Percentiles rank a stretch among this genome's conserved stretches.
Evolutionary conservation across 495 filamentous ascomycete genomes (phyloP).

Genomic region (Aspergillus affinis): DNA sequence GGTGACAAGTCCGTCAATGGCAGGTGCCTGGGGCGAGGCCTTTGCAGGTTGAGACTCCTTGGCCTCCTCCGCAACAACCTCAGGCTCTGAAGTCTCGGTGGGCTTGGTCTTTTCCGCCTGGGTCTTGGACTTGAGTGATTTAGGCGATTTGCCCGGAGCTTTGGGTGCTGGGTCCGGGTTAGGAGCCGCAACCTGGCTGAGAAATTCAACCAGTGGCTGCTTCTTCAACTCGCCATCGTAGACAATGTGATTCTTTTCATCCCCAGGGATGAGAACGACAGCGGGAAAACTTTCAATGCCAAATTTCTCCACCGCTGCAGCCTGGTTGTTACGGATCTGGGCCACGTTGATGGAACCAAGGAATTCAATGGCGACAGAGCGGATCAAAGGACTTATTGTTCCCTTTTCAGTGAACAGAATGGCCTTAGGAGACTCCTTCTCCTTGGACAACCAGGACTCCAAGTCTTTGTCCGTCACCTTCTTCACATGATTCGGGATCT

Average conservation of each 20-base stretch:
- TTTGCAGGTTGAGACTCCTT: slow-evolving; percentile 45
- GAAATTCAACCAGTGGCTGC: slow-evolving; percentile 75
- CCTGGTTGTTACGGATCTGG: slow-evolving; percentile 84
- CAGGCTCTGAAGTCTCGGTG: slow-evolving; percentile 48
- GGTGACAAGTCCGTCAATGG: slow-evolving; percentile 52
- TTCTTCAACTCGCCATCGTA: slow-evolving; percentile 90
- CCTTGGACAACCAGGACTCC: slow-evolving; percentile 69
- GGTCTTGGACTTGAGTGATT: slow-evolving; percentile 33
- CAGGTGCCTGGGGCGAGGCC: slow-evolving; percentile 41
- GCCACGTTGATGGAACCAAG: slow-evolving; percentile 77
- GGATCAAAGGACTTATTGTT: slow-evolving; percentile 75
- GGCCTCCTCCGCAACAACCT: slow-evolving; percentile 36
- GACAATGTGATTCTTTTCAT: slow-evolving; percentile 62
- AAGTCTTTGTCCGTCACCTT: slow-evolving; percentile 75
- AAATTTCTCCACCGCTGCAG: slow-evolving; percentile 67
- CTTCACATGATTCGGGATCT: slow-evolving; percentile 90
- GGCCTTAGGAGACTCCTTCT: slow-evolving; percentile 76
- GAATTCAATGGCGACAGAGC: slow-evolving; percentile 87
- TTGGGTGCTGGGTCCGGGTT: slow-evolving; percentile 68
- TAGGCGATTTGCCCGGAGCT: slow-evolving; percentile 43
- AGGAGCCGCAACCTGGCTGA: slow-evolving; percentile 72
- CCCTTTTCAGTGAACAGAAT: slow-evolving; percentile 96
- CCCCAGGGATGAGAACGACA: slow-evolving; percentile 76
- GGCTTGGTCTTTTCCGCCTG: slow-evolving; percentile 43
- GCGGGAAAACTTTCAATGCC: slow-evolving; percentile 76